Percentiles rank a stretch among this genome's conserved stretches.
These are phyloP conservation scores for Debaryomyces nepalensis DNA, from an alignment of 1,139 yeast genomes.

Conservation along the genomic window DNA sequence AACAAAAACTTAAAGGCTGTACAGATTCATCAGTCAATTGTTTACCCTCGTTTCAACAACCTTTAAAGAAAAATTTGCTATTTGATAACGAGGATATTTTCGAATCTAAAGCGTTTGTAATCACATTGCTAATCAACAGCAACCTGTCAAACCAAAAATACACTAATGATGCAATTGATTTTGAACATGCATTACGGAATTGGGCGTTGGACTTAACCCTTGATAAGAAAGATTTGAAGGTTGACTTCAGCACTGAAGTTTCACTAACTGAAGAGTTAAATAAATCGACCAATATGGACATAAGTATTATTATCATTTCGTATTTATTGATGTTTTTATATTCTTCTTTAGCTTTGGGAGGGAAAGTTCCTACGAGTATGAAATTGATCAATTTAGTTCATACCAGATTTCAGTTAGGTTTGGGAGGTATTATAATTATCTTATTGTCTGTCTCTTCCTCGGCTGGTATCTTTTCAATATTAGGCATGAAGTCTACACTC, in stretches of 20 bases:
- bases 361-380: slow-evolving; percentile 43
- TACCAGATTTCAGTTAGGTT: slow-evolving; percentile 76
- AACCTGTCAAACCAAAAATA: slow-evolving; percentile 38
- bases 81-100: slow-evolving; percentile 60
- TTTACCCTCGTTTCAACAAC: slow-evolving; percentile 89
- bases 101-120: slow-evolving; percentile 70
- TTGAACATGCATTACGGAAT: slow-evolving; percentile 68
- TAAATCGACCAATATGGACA: slow-evolving; percentile 80
- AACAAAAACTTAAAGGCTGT: slow-evolving; percentile 56
- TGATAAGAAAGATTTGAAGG: slow-evolving; percentile 53
- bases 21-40: slow-evolving; percentile 86
- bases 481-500: slow-evolving; percentile 83
- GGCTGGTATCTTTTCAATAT: slow-evolving; percentile 75
- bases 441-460: slow-evolving; percentile 78
- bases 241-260: slow-evolving; percentile 80
- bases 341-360: slow-evolving; percentile 83
- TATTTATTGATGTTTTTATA: slow-evolving; percentile 89
- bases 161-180: slow-evolving; percentile 51
- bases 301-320: slow-evolving; percentile 69
- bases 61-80: slow-evolving; percentile 70
- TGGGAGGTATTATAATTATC: slow-evolving; percentile 81
- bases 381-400: slow-evolving; percentile 44
- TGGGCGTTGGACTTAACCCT: slow-evolving; percentile 58
- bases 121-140: slow-evolving; percentile 65
- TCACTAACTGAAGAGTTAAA: slow-evolving; percentile 85